Percentiles rank a stretch among this genome's conserved stretches.
Conservation (phyloP, 495 filamentous ascomycete genomes). For the Tuber brumale region DNA sequence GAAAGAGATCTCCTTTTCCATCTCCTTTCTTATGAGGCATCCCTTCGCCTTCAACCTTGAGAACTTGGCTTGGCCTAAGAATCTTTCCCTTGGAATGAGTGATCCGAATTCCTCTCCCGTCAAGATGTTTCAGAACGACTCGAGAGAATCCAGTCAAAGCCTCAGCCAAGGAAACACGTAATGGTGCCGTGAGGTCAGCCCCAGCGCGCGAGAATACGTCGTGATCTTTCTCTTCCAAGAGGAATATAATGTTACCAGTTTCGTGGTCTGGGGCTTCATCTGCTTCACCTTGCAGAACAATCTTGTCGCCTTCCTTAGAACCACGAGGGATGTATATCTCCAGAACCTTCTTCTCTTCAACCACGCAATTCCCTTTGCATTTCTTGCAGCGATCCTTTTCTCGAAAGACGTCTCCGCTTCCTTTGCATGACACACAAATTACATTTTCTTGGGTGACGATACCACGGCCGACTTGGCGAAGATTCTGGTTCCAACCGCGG, state of each 20-base stretch:
- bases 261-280: slow-evolving; percentile 87
- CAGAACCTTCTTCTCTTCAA: slow-evolving; percentile 79
- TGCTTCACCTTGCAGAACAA: slow-evolving; percentile 87
- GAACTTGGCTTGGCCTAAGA: slow-evolving; percentile 68
- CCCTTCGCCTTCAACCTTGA: slow-evolving; percentile 80
- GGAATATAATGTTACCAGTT: slow-evolving; percentile 89
- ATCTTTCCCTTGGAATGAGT: slow-evolving; percentile 67
- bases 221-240: slow-evolving; percentile 73
- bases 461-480: slow-evolving; percentile 71
- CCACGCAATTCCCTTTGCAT: slow-evolving; percentile 83
- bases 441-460: slow-evolving; percentile 69
- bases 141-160: slow-evolving; percentile 82
- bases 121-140: slow-evolving; percentile 85
- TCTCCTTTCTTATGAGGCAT: slow-evolving; percentile 90
- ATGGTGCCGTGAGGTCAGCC: slow-evolving; percentile 69
- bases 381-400: slow-evolving; percentile 97
- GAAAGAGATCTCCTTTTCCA: slow-evolving; percentile 74
- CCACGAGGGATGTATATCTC: slow-evolving; percentile 95
- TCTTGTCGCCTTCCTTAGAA: slow-evolving; percentile 77
- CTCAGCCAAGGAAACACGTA: slow-evolving; percentile 75
- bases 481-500: slow-evolving; percentile 60
- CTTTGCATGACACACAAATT: slow-evolving; percentile 69
- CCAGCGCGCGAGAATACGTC: slow-evolving; percentile 72
- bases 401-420: slow-evolving; percentile 73
- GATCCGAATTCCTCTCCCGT: slow-evolving; percentile 82